Conservation (phyloP, 2,329 filamentous ascomycete genomes). For the Alternaria novae-zelandiae region DNA sequence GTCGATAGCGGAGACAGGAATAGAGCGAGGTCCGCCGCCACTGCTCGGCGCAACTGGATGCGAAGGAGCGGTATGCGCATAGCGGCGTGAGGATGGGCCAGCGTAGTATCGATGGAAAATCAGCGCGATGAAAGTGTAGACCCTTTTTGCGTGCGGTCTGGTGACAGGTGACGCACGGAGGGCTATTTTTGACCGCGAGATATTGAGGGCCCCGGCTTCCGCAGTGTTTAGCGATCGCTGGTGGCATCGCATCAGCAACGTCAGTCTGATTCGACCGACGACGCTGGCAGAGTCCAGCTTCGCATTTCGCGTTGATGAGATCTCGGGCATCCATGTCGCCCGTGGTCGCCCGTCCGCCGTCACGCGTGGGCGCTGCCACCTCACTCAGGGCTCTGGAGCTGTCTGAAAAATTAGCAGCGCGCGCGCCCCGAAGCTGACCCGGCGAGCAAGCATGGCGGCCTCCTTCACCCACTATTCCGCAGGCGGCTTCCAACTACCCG, state of each 20-base stretch:
- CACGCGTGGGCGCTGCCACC: not conserved
- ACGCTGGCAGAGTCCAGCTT: not conserved
- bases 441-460: constrained; percentile 3
- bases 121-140: constrained; percentile 10
- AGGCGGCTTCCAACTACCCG: constrained; percentile 19
- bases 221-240: constrained; percentile 32
- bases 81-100: constrained; percentile 2
- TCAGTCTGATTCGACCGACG: constrained; percentile 12
- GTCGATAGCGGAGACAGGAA: constrained; percentile 6
- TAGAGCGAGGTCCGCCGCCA: constrained; percentile 5
- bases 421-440: constrained; percentile 17
- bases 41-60: constrained; percentile 2
- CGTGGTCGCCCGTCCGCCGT: not conserved
- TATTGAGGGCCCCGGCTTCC: constrained; percentile 27
- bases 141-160: constrained; percentile 12
- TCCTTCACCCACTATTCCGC: constrained; percentile 3
- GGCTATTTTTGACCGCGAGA: constrained; percentile 37
- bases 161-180: constrained; percentile 27
- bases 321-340: not conserved
- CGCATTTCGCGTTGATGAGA: not conserved
- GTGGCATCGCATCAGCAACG: constrained; percentile 30
- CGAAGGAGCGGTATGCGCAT: constrained; percentile 4
- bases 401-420: constrained; percentile 10
- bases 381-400: not conserved
- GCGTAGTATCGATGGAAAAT: constrained; percentile 15